Evolutionary conservation across 2,329 filamentous ascomycete species (phyloP).

Genomic region (Sporothrix protearum): DNA sequence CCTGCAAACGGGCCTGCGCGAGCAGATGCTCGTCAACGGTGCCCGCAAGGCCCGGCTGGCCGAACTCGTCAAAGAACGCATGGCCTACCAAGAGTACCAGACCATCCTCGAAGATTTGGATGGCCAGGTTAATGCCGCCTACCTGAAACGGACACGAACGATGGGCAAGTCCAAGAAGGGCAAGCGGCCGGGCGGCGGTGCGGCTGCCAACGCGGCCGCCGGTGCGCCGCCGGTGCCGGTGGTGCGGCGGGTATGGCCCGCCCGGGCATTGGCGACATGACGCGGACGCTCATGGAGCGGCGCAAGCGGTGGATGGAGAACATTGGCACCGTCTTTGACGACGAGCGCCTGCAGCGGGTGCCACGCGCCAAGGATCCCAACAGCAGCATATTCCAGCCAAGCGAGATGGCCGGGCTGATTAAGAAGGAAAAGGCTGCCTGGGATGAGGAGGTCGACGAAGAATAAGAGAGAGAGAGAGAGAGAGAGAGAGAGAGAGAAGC

Average conservation of each 20-base stretch:
- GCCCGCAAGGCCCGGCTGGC: constrained; percentile 82
- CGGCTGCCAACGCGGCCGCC: constrained; percentile 56
- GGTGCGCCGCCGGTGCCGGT: constrained; percentile 41
- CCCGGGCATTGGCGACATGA: constrained; percentile 85
- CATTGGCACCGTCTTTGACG: constrained; percentile 86
- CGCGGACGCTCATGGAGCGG: constrained; percentile 88
- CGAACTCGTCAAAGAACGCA: constrained; percentile 83
- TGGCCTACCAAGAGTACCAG: constrained; percentile 95
- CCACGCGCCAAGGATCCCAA: constrained; percentile 62
- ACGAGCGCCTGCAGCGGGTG: constrained; percentile 70
- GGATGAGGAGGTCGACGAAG: constrained; percentile 75
- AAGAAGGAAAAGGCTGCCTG: constrained; percentile 75
- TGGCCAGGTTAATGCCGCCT: constrained; percentile 88
- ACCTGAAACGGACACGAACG: constrained; percentile 90
- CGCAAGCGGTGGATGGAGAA: constrained; percentile 84
- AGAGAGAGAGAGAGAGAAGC: no score
- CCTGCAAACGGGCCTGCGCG: constrained; percentile 75
- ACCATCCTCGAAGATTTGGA: constrained; percentile 97
- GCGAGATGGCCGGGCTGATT: constrained; percentile 68
- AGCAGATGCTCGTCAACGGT: constrained; percentile 82
- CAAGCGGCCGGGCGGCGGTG: constrained; percentile 47
- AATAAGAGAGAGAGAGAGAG: constrained; percentile 27
- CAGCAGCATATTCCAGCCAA: constrained; percentile 69
- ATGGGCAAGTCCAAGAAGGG: constrained; percentile 95
- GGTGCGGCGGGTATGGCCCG: constrained; percentile 53